Evolutionary conservation across 2,329 filamentous ascomycete species (phyloP).

Genomic region (Zymoseptoria passerinii): DNA sequence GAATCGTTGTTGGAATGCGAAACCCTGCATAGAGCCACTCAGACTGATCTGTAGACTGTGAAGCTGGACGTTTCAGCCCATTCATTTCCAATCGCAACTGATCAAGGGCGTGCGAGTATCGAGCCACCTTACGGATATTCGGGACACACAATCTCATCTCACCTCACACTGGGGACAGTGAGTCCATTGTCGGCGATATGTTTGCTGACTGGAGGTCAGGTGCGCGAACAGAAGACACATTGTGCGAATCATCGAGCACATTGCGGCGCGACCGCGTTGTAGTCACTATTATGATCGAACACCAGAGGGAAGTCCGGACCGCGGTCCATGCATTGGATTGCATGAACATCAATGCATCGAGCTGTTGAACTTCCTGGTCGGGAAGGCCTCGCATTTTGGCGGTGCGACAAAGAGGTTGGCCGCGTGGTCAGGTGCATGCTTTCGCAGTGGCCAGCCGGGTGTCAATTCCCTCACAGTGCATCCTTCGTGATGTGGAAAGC

Average conservation of each 20-base stretch:
- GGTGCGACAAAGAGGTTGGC: background rate
- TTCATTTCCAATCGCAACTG: background rate
- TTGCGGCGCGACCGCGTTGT: background rate
- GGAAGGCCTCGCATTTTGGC: background rate
- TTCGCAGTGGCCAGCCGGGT: background rate
- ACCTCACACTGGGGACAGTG: background rate
- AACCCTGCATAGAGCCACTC: background rate
- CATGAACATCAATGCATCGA: background rate
- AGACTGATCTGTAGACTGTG: background rate
- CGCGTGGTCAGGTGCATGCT: background rate
- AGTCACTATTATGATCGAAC: background rate
- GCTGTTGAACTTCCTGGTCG: background rate
- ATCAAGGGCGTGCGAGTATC: background rate
- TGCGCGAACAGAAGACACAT: background rate
- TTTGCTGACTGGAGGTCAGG: background rate
- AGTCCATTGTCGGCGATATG: background rate
- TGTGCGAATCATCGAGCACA: background rate
- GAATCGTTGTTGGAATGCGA: background rate
- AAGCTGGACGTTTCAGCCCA: background rate
- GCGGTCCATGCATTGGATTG: background rate
- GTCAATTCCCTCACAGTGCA: background rate
- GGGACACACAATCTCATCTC: background rate
- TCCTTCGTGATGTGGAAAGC: background rate
- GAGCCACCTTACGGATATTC: background rate
- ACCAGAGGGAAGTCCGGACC: background rate